These are phyloP conservation scores for Hypoxylon sp. DNA, from an alignment of 2,329 filamentous ascomycete species.

Conservation along the genomic window DNA sequence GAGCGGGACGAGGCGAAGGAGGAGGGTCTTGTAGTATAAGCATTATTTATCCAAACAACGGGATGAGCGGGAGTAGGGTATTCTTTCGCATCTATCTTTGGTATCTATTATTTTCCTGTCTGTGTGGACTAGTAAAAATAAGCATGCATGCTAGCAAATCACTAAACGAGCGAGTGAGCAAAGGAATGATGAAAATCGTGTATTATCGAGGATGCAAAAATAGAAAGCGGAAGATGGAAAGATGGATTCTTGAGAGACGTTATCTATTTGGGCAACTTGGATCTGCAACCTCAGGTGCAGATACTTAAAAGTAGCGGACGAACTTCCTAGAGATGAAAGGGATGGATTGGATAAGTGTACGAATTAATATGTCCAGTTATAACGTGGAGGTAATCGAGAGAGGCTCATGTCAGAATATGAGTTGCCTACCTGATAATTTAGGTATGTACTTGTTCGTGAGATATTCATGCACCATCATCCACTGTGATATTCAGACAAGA, in stretches of 20 bases:
- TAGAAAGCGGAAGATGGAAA: not conserved
- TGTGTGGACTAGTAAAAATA: constrained; percentile 15
- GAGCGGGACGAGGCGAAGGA: constrained; percentile 64
- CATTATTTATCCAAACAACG: too few relatives aligned
- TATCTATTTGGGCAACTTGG: not conserved
- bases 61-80: constrained; percentile 2
- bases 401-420: too few relatives aligned
- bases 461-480: too few relatives aligned
- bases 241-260: too few relatives aligned
- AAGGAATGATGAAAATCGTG: constrained; percentile 5
- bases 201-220: constrained; percentile 5
- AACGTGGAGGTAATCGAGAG: too few relatives aligned
- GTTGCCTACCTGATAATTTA: too few relatives aligned
- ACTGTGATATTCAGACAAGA: too few relatives aligned
- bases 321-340: not conserved
- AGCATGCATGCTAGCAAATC: constrained; percentile 1
- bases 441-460: too few relatives aligned
- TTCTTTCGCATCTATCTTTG: not conserved
- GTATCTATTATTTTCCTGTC: not conserved
- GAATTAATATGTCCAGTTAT: too few relatives aligned
- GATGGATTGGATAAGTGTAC: too few relatives aligned
- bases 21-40: constrained; percentile 48
- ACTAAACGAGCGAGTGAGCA: constrained; percentile 5
- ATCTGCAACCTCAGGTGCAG: constrained; percentile 2
- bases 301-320: too few relatives aligned